phyloP scores from a whole-genome alignment of 140 eudicot genomes.

The Stevia rebaudiana region DNA sequence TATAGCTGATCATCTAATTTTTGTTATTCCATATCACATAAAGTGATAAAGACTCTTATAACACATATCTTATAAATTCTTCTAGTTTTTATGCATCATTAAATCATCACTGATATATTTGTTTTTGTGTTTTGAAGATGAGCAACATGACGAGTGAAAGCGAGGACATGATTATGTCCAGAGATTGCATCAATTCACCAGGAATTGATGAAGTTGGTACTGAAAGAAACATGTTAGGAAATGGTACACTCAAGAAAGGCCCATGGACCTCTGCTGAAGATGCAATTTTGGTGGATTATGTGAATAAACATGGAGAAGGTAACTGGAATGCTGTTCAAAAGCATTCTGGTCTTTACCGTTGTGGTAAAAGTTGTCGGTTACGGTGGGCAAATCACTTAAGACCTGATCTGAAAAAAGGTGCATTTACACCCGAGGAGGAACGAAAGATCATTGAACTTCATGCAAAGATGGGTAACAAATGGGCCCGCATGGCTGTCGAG shows the following conservation, averaged over 20 bases:
- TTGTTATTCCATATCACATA: too few species aligned
- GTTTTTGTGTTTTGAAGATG: conserved; percentile 30
- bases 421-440: conserved; percentile 71
- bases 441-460: conserved; percentile 64
- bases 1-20: not conserved
- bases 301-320: conserved; percentile 82
- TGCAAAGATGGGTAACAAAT: conserved; percentile 82
- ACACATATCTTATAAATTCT: not conserved
- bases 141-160: conserved; percentile 61
- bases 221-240: conserved; percentile 41
- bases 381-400: conserved; percentile 90
- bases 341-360: conserved; percentile 71
- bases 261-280: conserved; percentile 95
- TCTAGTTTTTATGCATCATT: not conserved
- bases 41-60: not conserved
- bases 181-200: conserved; percentile 40
- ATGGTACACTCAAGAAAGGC: conserved; percentile 61
- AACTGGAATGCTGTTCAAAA: conserved; percentile 95
- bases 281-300: conserved; percentile 75
- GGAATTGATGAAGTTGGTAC: conserved; percentile 43
- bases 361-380: conserved; percentile 87
- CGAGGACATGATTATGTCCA: conserved; percentile 42
- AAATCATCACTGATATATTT: not conserved
- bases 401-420: conserved; percentile 81
- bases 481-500: conserved; percentile 97